A percentile compares a stretch with the other conserved stretches of the same genome.
phyloP scores from a whole-genome alignment of 176 grass and related monocot genomes.

The Aegilops bicornis region DNA sequence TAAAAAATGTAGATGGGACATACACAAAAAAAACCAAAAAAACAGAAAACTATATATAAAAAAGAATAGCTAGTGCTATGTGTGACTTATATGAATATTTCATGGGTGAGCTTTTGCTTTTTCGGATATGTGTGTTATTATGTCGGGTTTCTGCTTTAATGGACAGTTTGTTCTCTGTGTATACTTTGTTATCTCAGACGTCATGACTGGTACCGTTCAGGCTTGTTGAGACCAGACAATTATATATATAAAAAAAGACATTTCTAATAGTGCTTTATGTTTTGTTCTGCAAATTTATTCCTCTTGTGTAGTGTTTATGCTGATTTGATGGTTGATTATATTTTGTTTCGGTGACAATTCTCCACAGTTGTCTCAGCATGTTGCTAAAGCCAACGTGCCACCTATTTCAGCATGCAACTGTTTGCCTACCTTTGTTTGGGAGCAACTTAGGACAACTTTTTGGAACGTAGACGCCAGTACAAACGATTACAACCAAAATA shows the following conservation, averaged over 20 bases:
- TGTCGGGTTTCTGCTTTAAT: background rate
- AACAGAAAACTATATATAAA: background rate
- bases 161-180: background rate
- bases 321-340: background rate
- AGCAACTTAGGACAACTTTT: background rate
- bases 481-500: no score
- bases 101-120: constrained; percentile 3
- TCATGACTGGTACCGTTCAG: background rate
- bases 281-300: background rate
- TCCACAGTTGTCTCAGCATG: background rate
- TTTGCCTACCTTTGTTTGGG: background rate
- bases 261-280: background rate
- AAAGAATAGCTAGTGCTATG: constrained; percentile 14
- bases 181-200: constrained; percentile 17
- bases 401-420: background rate
- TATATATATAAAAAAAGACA: constrained; percentile 24
- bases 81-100: background rate
- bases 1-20: constrained; percentile 20
- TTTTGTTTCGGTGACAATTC: background rate
- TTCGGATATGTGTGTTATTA: constrained; percentile 1
- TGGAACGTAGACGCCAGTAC: no score
- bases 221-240: background rate
- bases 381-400: background rate
- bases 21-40: constrained; percentile 19
- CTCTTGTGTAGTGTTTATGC: background rate